Percentiles rank a stretch among this genome's conserved stretches.
These are phyloP conservation scores for Setaria italica DNA, from an alignment of 202 grass and related monocot species.

Conservation along the genomic window DNA sequence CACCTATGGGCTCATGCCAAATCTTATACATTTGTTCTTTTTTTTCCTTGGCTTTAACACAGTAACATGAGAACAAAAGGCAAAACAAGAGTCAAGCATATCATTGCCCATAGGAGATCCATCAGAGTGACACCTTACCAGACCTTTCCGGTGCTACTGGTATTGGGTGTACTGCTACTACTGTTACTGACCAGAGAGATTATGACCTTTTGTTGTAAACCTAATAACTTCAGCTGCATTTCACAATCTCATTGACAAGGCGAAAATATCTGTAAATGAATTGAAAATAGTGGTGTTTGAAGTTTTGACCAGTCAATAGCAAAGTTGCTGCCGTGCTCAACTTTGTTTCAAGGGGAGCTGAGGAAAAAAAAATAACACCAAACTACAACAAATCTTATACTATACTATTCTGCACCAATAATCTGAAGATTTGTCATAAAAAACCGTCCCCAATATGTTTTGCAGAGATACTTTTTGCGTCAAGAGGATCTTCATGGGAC, in stretches of 20 bases:
- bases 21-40: slow-evolving; percentile 32
- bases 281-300: neutral
- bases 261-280: neutral
- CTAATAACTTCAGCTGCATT: neutral
- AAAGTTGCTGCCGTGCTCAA: neutral
- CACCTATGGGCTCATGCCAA: slow-evolving; percentile 40
- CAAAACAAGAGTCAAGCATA: slow-evolving; percentile 45
- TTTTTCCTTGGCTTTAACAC: slow-evolving; percentile 12
- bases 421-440: slow-evolving; percentile 26
- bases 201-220: neutral
- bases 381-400: neutral
- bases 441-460: slow-evolving; percentile 20
- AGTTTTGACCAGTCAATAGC: slow-evolving; percentile 1
- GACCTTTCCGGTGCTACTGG: slow-evolving; percentile 9
- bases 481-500: slow-evolving; percentile 40
- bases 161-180: neutral
- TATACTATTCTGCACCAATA: slow-evolving; percentile 11
- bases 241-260: neutral
- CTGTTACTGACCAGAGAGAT: slow-evolving; percentile 3
- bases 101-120: slow-evolving; percentile 30
- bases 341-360: slow-evolving; percentile 16
- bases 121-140: slow-evolving; percentile 51
- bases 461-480: slow-evolving; percentile 14
- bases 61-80: slow-evolving; percentile 48
- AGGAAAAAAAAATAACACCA: neutral